Percentiles rank a stretch among this genome's conserved stretches.
phyloP scores from a whole-genome alignment of 2,329 filamentous ascomycete genomes.

The Sporothrix mexicana region DNA sequence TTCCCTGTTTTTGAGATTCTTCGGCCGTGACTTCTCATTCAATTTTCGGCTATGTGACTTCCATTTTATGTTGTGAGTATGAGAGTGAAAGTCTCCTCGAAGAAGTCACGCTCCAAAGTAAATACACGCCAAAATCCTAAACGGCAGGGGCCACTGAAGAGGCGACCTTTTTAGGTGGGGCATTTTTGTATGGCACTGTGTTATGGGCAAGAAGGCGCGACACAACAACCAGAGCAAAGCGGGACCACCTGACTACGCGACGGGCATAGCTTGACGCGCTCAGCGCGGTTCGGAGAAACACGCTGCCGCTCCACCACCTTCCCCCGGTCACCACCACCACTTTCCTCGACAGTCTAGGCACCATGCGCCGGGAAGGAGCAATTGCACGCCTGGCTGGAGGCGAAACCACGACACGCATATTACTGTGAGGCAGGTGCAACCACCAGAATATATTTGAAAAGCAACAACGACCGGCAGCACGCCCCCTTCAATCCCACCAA shows the following conservation, averaged over 20 bases:
- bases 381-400: slow-evolving; percentile 14
- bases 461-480: not conserved
- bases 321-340: not conserved
- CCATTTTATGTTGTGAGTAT: not conserved
- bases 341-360: not conserved
- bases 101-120: not conserved
- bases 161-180: slow-evolving; percentile 11
- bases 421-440: slow-evolving; percentile 5
- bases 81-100: not conserved
- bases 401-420: not conserved
- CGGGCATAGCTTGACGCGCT: slow-evolving; percentile 35
- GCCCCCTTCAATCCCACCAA: not conserved
- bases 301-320: slow-evolving; percentile 29
- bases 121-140: not conserved
- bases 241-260: slow-evolving; percentile 34
- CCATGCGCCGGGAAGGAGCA: slow-evolving; percentile 20
- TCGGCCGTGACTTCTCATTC: not conserved
- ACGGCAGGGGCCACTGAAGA: slow-evolving; percentile 5
- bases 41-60: not conserved
- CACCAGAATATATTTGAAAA: slow-evolving; percentile 13
- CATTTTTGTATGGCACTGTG: not conserved
- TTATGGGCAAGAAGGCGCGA: slow-evolving; percentile 23
- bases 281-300: slow-evolving; percentile 36
- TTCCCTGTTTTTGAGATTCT: not conserved
- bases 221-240: slow-evolving; percentile 23